phyloP scores from a whole-genome alignment of 176 grass and related monocot species.

The Musa acuminata region DNA sequence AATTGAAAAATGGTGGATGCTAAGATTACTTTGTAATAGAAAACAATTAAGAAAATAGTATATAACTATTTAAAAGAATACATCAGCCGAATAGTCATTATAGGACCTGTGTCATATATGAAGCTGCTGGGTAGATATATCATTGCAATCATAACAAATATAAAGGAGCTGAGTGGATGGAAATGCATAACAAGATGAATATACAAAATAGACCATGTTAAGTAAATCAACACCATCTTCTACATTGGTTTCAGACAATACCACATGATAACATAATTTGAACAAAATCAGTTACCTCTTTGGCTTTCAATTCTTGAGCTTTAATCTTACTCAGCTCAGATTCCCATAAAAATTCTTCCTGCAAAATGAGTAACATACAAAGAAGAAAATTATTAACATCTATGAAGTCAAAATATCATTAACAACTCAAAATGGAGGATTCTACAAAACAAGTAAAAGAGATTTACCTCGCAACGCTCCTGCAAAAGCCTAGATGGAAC shows the following conservation, averaged over 20 bases:
- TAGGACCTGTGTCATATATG: too few species aligned
- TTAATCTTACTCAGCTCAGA: slow-evolving; percentile 73
- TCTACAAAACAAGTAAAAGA: slow-evolving; percentile 16
- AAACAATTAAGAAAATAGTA: too few species aligned
- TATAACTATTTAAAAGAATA: too few species aligned
- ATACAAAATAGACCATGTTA: background rate
- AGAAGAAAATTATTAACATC: slow-evolving; percentile 15
- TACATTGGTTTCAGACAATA: background rate
- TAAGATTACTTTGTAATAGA: too few species aligned
- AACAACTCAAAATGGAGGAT: slow-evolving; percentile 7
- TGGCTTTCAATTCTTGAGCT: slow-evolving; percentile 83
- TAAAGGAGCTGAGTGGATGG: background rate
- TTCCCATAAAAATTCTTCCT: slow-evolving; percentile 99
- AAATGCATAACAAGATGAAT: background rate
- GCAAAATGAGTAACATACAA: slow-evolving; percentile 7
- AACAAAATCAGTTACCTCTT: slow-evolving; percentile 51
- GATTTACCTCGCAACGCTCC: slow-evolving; percentile 90
- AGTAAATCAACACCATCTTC: background rate
- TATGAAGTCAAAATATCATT: background rate
- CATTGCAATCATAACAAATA: background rate
- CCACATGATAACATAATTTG: background rate
- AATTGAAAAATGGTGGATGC: too few species aligned
- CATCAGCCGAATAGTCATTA: too few species aligned
- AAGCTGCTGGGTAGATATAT: background rate
- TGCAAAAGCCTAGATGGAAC: slow-evolving; percentile 72